Evolutionary conservation across 495 filamentous ascomycete genomes (phyloP).

Genomic region (Amniculicola lignicola): DNA sequence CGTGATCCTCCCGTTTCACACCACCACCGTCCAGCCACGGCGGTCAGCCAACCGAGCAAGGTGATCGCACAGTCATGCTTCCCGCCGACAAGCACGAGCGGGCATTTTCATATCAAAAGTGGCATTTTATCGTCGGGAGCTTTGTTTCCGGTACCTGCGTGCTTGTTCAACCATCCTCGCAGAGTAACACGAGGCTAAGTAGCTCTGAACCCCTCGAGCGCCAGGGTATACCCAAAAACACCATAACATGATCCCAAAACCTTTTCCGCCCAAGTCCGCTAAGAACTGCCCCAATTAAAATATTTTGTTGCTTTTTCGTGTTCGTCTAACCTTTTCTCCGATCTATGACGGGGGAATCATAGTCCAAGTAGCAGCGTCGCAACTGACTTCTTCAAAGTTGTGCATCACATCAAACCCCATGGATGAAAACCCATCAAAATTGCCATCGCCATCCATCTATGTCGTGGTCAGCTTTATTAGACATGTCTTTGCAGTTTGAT

Average conservation of each 20-base stretch:
- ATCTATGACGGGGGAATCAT: conserved; percentile 49
- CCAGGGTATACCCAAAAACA: background rate
- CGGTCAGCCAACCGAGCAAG: too few relatives aligned
- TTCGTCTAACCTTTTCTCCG: background rate
- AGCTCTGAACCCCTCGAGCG: conserved; percentile 4
- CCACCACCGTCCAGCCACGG: too few relatives aligned
- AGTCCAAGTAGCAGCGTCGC: conserved; percentile 66
- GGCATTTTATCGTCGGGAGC: too few relatives aligned
- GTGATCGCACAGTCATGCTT: too few relatives aligned
- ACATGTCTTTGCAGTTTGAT: background rate
- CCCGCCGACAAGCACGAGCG: too few relatives aligned
- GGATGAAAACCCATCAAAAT: conserved; percentile 64
- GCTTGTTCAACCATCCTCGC: too few relatives aligned
- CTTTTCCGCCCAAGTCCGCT: background rate
- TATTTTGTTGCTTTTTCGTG: too few relatives aligned
- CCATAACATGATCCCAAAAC: background rate
- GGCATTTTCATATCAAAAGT: too few relatives aligned
- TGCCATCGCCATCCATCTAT: conserved; percentile 68
- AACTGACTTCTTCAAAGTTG: conserved; percentile 76
- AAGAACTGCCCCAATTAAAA: too few relatives aligned
- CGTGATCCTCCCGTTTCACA: too few relatives aligned
- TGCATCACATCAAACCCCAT: conserved; percentile 77
- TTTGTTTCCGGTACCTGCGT: too few relatives aligned
- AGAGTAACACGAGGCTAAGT: too few relatives aligned
- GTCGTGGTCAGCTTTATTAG: conserved; percentile 2